phyloP scores from a whole-genome alignment of 2,329 filamentous ascomycete species.

The Talaromyces sp. region DNA sequence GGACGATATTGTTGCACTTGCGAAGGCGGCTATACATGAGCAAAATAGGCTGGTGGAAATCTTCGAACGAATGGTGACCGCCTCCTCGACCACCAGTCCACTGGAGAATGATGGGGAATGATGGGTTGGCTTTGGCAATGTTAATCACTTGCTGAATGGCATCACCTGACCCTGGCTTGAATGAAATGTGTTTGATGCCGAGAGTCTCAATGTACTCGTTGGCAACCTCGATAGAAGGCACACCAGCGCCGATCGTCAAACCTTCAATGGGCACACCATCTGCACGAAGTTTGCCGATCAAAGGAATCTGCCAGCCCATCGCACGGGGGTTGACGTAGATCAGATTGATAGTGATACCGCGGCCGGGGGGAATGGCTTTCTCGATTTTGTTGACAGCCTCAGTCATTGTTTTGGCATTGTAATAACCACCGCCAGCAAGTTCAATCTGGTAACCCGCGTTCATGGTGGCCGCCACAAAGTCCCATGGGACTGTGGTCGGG shows the following conservation, averaged over 20 bases:
- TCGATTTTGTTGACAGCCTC: conserved; percentile 81
- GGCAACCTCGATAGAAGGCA: conserved; percentile 87
- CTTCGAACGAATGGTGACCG: conserved; percentile 91
- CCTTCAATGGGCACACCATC: conserved; percentile 90
- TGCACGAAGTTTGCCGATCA: conserved; percentile 72
- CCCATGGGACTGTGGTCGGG: conserved; percentile 80
- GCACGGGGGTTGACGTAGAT: conserved; percentile 88
- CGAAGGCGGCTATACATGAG: conserved; percentile 88
- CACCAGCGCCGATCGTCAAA: conserved; percentile 86
- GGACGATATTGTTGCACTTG: conserved; percentile 77
- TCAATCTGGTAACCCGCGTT: conserved; percentile 94
- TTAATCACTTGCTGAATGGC: conserved; percentile 87
- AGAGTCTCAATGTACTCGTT: conserved; percentile 92
- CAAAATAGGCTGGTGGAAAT: conserved; percentile 88
- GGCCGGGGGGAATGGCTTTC: conserved; percentile 73
- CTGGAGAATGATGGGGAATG: conserved; percentile 87
- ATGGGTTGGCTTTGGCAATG: conserved; percentile 89
- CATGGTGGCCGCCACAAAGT: conserved; percentile 89
- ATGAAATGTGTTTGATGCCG: conserved; percentile 85
- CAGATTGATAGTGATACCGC: conserved; percentile 83
- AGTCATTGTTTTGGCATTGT: conserved; percentile 76
- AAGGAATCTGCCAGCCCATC: conserved; percentile 88
- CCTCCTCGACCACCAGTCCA: conserved; percentile 94
- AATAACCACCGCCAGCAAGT: conserved; percentile 85
- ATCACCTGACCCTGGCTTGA: conserved; percentile 88